phyloP scores from a whole-genome alignment of 176 grass and related monocot species.

The Guadua angustifolia region DNA sequence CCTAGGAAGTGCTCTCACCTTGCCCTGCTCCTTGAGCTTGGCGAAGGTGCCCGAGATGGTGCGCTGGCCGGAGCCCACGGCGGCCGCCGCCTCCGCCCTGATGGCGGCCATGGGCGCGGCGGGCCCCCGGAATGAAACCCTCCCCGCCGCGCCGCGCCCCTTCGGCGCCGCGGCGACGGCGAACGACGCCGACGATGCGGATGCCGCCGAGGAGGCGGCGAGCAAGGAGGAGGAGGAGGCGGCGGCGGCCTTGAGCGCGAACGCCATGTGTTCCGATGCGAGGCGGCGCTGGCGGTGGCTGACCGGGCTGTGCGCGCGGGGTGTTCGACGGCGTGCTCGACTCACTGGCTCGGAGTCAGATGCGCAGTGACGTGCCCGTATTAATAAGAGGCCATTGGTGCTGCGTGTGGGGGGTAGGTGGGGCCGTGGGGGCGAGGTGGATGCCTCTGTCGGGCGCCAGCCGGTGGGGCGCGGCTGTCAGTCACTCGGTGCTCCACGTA shows the following conservation, averaged over 20 bases:
- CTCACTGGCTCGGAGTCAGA: neutral
- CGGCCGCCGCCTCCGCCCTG: constrained; percentile 12
- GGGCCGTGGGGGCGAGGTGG: constrained; percentile 28
- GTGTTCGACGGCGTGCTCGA: constrained; percentile 37
- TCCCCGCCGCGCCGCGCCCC: neutral
- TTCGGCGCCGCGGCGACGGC: constrained; percentile 20
- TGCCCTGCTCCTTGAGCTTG: constrained; percentile 70
- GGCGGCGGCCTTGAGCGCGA: constrained; percentile 55
- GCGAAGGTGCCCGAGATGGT: constrained; percentile 81
- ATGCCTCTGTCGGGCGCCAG: constrained; percentile 10
- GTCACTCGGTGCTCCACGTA: neutral
- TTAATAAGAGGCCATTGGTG: neutral
- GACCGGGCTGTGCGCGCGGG: neutral
- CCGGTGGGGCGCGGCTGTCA: neutral
- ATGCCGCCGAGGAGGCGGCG: neutral
- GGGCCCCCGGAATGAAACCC: constrained; percentile 29
- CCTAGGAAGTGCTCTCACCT: constrained; percentile 44
- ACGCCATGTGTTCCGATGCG: constrained; percentile 40
- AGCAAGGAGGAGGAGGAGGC: neutral
- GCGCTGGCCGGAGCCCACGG: constrained; percentile 39
- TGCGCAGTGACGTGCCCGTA: neutral
- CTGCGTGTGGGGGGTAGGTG: constrained; percentile 29
- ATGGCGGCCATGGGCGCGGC: constrained; percentile 25
- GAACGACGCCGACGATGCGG: constrained; percentile 19
- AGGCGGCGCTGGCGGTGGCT: neutral